Evolutionary conservation across 306 rosid genomes (phyloP), one percentile per base, ranked within the genome.

Genomic region (Heteromeles arbutifolia): DNA sequence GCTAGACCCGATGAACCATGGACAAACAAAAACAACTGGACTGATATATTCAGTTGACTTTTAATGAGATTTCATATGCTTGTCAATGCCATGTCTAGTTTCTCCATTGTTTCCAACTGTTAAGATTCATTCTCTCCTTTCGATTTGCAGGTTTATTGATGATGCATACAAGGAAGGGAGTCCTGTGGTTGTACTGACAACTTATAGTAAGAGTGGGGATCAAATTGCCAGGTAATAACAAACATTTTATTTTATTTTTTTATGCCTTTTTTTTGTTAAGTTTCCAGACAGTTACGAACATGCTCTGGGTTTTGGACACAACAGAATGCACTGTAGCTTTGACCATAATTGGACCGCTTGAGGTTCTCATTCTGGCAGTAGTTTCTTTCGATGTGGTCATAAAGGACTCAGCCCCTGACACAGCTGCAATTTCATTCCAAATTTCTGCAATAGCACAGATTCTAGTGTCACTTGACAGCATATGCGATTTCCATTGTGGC

Each of bases 71-170:
- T 71, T 34, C 50, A 22, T 11, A 3, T 11, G 12, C 39, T 1
- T 3, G 14, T 63, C 12, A 61, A 44, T 48, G 25, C 21, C 50
- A 34, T 24, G 64, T 66, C 29, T 56, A 22, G 25, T 69, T 31
- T 48, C 11, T 4, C 62, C 37, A 18, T 53, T 32, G 18, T 8
- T 29, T 69, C 13, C 21, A 77, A 45, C 19, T 7, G 32, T 52
- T 52, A 28, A 32, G 56, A 65, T 78, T 56, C 29, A 11, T 67
- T 63, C 56, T 82, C 62, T 41, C 34, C 44, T 87, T 71, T 67
- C 68, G 70, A 69, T 80, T 74, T 82, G 79, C 91, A 94, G 98
- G 73, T 94, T 94, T 86, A 85, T 94, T 65, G 97, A 94, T 74
- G 85, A 85, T 34, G 95, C 98, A 28, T 84, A 84, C 79, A 69